Percentiles rank a stretch among this genome's conserved stretches.
Conservation (phyloP, 352 stramenopile genomes). For the Peronosclerospora sorghi region DNA sequence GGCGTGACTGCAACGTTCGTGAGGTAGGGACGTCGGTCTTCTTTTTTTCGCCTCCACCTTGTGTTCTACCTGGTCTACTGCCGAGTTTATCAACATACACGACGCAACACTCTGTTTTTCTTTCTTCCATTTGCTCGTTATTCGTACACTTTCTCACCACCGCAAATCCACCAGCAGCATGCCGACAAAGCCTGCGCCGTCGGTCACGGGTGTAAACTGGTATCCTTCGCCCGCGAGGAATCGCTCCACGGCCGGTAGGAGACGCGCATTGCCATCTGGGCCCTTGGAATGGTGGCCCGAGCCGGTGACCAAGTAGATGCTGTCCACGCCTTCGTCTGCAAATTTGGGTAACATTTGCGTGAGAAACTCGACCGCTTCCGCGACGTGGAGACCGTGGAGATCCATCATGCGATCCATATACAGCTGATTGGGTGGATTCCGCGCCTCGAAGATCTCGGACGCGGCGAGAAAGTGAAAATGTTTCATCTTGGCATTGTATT, state of each 20-base stretch:
- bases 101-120: slow-evolving; percentile 12
- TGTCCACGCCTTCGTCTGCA: slow-evolving; percentile 54
- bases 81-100: no score
- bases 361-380: slow-evolving; percentile 69
- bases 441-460: slow-evolving; percentile 65
- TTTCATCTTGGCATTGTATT: slow-evolving; percentile 82
- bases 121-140: no score
- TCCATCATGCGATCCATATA: slow-evolving; percentile 76
- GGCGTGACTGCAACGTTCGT: neutral
- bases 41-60: no score
- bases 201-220: slow-evolving; percentile 52
- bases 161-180: slow-evolving; percentile 78
- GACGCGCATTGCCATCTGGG: slow-evolving; percentile 42
- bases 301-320: slow-evolving; percentile 71
- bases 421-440: slow-evolving; percentile 63
- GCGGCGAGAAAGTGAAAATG: slow-evolving; percentile 64
- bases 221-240: slow-evolving; percentile 70
- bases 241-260: slow-evolving; percentile 71
- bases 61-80: no score
- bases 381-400: slow-evolving; percentile 73
- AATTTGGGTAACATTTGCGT: slow-evolving; percentile 61
- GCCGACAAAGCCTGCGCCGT: slow-evolving; percentile 64
- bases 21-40: neutral
- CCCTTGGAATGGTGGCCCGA: slow-evolving; percentile 78
- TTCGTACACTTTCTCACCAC: slow-evolving; percentile 76